A percentile compares a stretch with the other conserved stretches of the same genome.
phyloP scores from a whole-genome alignment of 139 green algal genomes.

The Microglena sp. region DNA sequence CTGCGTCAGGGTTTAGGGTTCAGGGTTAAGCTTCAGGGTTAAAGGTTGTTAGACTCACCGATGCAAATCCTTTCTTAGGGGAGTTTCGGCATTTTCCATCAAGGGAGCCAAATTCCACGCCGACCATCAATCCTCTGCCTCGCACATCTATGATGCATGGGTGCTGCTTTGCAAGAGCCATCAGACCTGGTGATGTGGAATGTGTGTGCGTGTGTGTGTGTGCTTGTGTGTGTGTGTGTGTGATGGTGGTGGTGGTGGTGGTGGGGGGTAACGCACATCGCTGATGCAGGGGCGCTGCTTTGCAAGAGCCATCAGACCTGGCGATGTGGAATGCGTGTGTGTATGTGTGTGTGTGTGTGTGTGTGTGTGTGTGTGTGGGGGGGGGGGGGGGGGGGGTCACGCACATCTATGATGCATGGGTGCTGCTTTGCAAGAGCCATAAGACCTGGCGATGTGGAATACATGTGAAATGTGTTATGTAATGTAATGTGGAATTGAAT shows the following conservation, averaged over 20 bases:
- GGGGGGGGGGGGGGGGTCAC: neutral
- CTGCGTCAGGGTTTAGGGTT: neutral
- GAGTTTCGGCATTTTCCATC: constrained; percentile 10
- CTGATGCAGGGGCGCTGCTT: neutral
- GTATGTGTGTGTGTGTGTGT: no score
- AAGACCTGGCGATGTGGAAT: neutral
- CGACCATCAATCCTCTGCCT: constrained; percentile 73
- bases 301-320: neutral
- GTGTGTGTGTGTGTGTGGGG: no score
- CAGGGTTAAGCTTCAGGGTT: neutral
- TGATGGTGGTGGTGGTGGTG: no score
- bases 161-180: constrained; percentile 19
- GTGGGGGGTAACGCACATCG: neutral
- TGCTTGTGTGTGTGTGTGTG: no score
- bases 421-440: neutral
- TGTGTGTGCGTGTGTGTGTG: neutral
- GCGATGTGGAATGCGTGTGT: no score
- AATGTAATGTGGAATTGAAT: no score
- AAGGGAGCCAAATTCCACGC: constrained; percentile 53
- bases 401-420: neutral
- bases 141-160: constrained; percentile 64
- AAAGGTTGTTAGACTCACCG: constrained; percentile 16
- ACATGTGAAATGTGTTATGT: no score
- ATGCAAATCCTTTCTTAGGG: constrained; percentile 31
- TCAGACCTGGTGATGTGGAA: constrained; percentile 19